phyloP scores from a whole-genome alignment of 495 filamentous ascomycete genomes.

The Bacidia rubella region DNA sequence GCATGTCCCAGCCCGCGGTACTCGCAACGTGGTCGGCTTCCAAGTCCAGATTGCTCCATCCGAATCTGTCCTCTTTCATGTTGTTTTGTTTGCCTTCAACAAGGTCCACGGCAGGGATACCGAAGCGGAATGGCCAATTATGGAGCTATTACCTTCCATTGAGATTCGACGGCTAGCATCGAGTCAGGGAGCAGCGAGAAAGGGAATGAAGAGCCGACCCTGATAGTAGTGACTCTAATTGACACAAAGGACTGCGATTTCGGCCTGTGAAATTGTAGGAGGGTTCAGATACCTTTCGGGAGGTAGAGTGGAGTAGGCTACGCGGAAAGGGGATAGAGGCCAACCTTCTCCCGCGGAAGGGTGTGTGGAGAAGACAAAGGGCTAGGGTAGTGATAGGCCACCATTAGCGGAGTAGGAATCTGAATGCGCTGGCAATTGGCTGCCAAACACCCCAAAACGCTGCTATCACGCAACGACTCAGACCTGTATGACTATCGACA shows the following conservation, averaged over 20 bases:
- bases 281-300: background rate
- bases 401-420: conserved; percentile 3
- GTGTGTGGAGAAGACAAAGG: conserved; percentile 6
- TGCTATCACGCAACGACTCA: background rate
- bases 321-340: background rate
- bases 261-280: background rate
- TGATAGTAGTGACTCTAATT: background rate
- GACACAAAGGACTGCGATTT: background rate
- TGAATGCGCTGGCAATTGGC: conserved; percentile 2
- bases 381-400: background rate
- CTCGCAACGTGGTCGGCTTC: background rate
- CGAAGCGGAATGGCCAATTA: background rate
- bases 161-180: background rate
- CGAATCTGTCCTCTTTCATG: background rate
- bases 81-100: background rate
- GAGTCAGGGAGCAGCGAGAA: background rate
- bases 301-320: conserved; percentile 1
- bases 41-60: background rate
- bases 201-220: background rate
- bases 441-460: conserved; percentile 2
- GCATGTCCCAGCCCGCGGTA: background rate
- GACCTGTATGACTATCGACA: background rate
- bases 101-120: background rate
- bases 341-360: conserved; percentile 3
- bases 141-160: background rate